Evolutionary conservation across 1,284 basidiomycete species (phyloP).

Genomic region (Apiotrichum domesticum): DNA sequence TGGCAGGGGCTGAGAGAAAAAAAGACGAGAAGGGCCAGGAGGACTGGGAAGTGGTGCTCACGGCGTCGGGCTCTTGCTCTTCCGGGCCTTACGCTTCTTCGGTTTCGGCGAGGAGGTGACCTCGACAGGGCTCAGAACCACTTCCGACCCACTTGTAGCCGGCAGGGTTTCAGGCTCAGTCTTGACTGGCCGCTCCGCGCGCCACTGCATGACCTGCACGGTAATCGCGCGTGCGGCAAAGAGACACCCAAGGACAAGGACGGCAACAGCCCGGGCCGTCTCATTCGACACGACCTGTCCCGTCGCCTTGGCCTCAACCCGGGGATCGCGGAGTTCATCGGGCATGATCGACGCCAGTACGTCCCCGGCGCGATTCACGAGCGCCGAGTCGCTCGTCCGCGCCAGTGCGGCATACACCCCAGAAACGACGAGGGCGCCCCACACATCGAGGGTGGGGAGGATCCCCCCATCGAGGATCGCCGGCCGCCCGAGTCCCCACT

Average conservation of each 20-base stretch:
- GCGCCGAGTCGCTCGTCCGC: not conserved
- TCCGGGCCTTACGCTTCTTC: slow-evolving; percentile 6
- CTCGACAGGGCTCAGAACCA: slow-evolving; percentile 21
- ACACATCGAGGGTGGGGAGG: slow-evolving; percentile 34
- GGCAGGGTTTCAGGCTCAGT: not conserved
- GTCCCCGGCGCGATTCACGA: slow-evolving; percentile 9
- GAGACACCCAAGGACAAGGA: slow-evolving; percentile 25
- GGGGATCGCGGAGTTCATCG: slow-evolving; percentile 8
- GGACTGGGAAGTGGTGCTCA: not conserved
- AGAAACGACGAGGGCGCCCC: slow-evolving; percentile 25
- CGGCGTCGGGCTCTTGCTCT: slow-evolving; percentile 7
- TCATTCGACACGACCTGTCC: slow-evolving; percentile 2
- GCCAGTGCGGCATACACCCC: slow-evolving; percentile 26
- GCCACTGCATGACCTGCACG: slow-evolving; percentile 6
- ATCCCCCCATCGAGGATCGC: slow-evolving; percentile 27
- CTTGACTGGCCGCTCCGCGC: not conserved
- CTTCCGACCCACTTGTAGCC: not conserved
- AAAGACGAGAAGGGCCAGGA: too few species aligned
- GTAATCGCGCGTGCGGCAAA: slow-evolving; percentile 27
- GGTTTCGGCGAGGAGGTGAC: slow-evolving; percentile 1
- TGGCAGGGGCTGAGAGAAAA: too few species aligned
- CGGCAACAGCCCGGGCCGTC: slow-evolving; percentile 26
- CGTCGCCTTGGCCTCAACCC: slow-evolving; percentile 3
- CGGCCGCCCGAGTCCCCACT: slow-evolving; percentile 31
- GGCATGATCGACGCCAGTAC: slow-evolving; percentile 16